Base-by-base conservation (phyloP, 257 asterid species). In the Capsicum pubescens region DNA sequence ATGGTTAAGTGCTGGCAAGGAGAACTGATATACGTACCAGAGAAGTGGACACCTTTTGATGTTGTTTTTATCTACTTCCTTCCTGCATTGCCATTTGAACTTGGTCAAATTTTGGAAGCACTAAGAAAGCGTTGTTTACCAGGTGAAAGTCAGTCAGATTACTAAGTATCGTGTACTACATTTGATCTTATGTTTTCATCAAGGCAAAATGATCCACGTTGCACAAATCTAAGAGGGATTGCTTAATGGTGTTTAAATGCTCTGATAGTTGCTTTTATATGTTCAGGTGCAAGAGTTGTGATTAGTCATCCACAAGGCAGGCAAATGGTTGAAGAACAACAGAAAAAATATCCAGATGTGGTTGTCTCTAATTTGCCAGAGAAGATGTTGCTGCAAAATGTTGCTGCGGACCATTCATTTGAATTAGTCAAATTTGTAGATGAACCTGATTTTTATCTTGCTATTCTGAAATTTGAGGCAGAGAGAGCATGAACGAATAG, bases 1-100 rank as follows among this genome's bases (percentile, higher is more conserved):
- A 85, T 82, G 63, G 92, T 96, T 76, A 91, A 90, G 80, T 95
- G 99, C 84, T 94, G 96, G 98, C 99, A 96, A 91, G 98, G 99
- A 39, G 97, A 87, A 87, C 21, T 95, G 91, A 74, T 92, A 42
- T 77, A 88, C 85, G 81, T 91, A 60, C 97, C 98, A 6, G 91
- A 92, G 79, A 93, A 93, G 79, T 96, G 98, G 98, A 66, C 91
- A 60, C 83, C 89, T 44, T 93, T 96, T 78, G 97, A 94, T 80
- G 94, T 87, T 57, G 88, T 96, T 11, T 96, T 88, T 86, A 88
- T 96, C 26, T 94, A 91, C 87, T 96, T 91, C 92, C 95, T 94
- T 86, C 99, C 97, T 66, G 98, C 92, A 82, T 86, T 94, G 84
- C 90, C 97, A 83, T 87, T 85, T 85, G 88, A 87, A 52, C 93